Base-by-base conservation (phyloP, 495 filamentous ascomycete genomes). In the Aspergillus bertholletiae region DNA sequence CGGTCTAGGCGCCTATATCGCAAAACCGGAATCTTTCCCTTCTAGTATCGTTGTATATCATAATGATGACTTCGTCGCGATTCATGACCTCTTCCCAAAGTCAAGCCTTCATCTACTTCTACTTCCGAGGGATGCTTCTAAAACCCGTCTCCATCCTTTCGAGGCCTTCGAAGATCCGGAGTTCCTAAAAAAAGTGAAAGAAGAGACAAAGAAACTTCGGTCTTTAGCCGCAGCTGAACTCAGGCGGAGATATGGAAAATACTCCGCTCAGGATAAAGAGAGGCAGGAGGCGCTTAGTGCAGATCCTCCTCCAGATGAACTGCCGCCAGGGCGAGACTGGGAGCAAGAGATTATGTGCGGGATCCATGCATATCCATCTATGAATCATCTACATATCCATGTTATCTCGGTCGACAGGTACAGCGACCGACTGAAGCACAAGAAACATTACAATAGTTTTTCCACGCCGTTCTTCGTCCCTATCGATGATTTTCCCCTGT, bases 401-500 rank as follows among this genome's bases (percentile, higher is more conserved):
- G 83, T 98, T 32, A 66, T 98, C 27, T 85, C 86, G 17, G 70
- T 77, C 27, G 94, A 98, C 68, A 80, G 85, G 65, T 72, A 80
- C 51, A 89, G 85, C 41, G 80, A 85, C 28, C 78, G 74, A 23
- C 57, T 96, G 63, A 89, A 88, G 71, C 84, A 92, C 63, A 74
- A 81, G 51, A 95, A 92, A 65, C 94, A 98, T 74, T 97, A 97
- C 71, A 92, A 92, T 64, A 90, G 85, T 58, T 97, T 98, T 70
- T 79, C 84, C 20, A 96, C 91, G 30, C 77, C 79, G n/a, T 98
- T 98, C 65, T 86, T 98, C 23, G 79, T 97, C 2, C 74, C 78
- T 21, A 58, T 97, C n/a, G 85, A 84, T 18, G 88, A 89, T 48
- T 92, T 96, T 50, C 94, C 94, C 15, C 70, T 97, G 32, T 76